Conservation (phyloP, 768 basidiomycete genomes). For the Mycena rebaudengoi region DNA sequence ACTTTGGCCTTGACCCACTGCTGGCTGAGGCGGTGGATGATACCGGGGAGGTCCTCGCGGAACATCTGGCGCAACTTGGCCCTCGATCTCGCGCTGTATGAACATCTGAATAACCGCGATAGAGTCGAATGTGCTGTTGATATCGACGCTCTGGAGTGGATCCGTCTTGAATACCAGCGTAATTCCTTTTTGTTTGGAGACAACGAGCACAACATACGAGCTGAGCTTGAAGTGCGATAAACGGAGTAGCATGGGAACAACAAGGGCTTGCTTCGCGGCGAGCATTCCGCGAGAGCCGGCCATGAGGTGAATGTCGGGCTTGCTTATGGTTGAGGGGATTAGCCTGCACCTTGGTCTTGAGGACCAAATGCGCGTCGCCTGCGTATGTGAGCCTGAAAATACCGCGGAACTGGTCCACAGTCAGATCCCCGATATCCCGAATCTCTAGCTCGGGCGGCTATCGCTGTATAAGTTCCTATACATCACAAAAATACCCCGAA, state of each 20-base stretch:
- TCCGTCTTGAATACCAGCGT: constrained; percentile 99
- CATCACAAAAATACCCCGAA: constrained; percentile 11
- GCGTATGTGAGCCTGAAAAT: constrained; percentile 96
- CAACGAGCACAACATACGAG: constrained; percentile 97
- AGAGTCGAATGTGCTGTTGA: constrained; percentile 97
- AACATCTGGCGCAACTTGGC: constrained; percentile 98
- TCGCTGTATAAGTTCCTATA: neutral
- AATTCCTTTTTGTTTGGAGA: constrained; percentile 97
- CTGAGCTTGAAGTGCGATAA: constrained; percentile 94
- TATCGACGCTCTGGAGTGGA: constrained; percentile 96
- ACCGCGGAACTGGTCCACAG: constrained; percentile 93
- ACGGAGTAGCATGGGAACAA: constrained; percentile 97
- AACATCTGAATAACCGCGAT: constrained; percentile 98
- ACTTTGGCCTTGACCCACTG: constrained; percentile 96
- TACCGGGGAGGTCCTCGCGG: constrained; percentile 93
- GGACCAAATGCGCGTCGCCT: constrained; percentile 90
- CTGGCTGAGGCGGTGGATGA: constrained; percentile 95
- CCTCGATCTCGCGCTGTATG: constrained; percentile 97
- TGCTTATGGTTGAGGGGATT: constrained; percentile 95
- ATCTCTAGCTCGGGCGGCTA: constrained; percentile 98
- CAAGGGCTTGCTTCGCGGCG: constrained; percentile 92
- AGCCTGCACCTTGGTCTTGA: constrained; percentile 95
- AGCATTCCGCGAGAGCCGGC: constrained; percentile 87
- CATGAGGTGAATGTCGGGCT: constrained; percentile 89
- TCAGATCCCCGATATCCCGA: constrained; percentile 96